A percentile compares a stretch with the other conserved stretches of the same genome.
phyloP scores from a whole-genome alignment of 2,329 filamentous ascomycete genomes.

The Iodosphaeria phyllophila region DNA sequence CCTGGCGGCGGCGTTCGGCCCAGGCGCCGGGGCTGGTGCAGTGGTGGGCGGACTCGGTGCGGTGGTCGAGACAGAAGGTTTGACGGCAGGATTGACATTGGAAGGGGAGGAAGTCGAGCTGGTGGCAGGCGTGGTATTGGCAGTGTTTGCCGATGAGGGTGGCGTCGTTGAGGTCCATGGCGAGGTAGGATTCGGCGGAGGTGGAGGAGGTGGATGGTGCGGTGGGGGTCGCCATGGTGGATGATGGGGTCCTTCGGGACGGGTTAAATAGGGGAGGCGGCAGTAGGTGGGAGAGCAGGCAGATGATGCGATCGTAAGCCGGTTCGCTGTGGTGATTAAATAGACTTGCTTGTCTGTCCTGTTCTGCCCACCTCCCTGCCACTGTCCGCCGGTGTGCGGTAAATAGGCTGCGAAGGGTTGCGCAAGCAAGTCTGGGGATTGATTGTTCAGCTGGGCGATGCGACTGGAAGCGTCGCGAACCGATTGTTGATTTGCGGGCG shows the following conservation, averaged over 20 bases:
- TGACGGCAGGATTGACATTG: conserved; percentile 72
- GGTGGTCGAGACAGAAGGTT: conserved; percentile 88
- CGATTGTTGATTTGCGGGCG: too few species aligned
- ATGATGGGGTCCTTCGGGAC: conserved; percentile 1
- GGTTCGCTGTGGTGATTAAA: too few species aligned
- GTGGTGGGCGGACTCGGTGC: conserved; percentile 65
- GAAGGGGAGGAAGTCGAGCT: conserved; percentile 93
- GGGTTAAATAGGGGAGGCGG: too few species aligned
- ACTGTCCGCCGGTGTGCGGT: too few species aligned
- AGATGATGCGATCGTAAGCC: conserved; percentile 9
- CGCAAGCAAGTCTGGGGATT: too few species aligned
- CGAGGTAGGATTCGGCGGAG: conserved; percentile 41
- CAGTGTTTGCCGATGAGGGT: conserved; percentile 81
- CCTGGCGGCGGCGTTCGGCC: conserved; percentile 36
- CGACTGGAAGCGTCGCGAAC: too few species aligned
- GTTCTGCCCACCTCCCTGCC: too few species aligned
- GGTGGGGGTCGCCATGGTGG: conserved; percentile 34
- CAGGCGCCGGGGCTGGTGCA: conserved; percentile 42
- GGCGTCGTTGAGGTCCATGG: conserved; percentile 51
- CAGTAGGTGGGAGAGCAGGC: too few species aligned
- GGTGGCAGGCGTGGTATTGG: conserved; percentile 77
- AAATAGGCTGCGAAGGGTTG: too few species aligned
- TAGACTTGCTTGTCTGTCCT: too few species aligned
- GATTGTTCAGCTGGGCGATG: too few species aligned
- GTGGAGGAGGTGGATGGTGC: conserved; percentile 13